Percentiles rank a stretch among this genome's conserved stretches.
These are phyloP conservation scores for Primulina huaijiensis DNA, from an alignment of 257 asterid genomes.

Conservation along the genomic window DNA sequence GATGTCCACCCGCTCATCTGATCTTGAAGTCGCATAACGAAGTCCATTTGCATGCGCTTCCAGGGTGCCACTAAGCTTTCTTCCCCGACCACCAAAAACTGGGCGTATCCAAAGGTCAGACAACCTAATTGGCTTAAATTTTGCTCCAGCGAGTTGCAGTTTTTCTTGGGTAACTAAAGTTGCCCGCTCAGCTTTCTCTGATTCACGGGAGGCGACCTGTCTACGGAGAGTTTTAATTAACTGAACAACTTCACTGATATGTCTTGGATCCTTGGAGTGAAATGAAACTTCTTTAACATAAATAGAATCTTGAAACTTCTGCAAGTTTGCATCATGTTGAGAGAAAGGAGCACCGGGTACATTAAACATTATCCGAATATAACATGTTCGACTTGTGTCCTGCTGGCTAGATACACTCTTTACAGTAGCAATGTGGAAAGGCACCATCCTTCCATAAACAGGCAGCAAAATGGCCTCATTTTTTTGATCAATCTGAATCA, in stretches of 20 bases:
- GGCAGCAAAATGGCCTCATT: slow-evolving; percentile 68
- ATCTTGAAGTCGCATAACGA: slow-evolving; percentile 62
- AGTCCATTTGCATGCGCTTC: slow-evolving; percentile 77
- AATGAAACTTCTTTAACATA: slow-evolving; percentile 61
- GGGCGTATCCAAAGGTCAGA: slow-evolving; percentile 76
- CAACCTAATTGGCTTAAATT: slow-evolving; percentile 63
- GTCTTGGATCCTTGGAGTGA: slow-evolving; percentile 73
- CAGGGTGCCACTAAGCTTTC: slow-evolving; percentile 54
- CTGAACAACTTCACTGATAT: slow-evolving; percentile 68
- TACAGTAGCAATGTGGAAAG: slow-evolving; percentile 67
- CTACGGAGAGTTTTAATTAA: slow-evolving; percentile 57
- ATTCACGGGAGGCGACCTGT: slow-evolving; percentile 65
- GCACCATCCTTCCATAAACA: slow-evolving; percentile 60
- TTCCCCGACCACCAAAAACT: slow-evolving; percentile 63
- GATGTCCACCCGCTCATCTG: slow-evolving; percentile 63
- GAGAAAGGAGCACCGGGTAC: slow-evolving; percentile 74
- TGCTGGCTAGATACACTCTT: slow-evolving; percentile 69
- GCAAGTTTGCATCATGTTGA: slow-evolving; percentile 52
- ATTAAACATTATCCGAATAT: slow-evolving; percentile 60
- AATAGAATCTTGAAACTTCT: slow-evolving; percentile 53
- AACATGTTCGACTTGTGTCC: slow-evolving; percentile 62
- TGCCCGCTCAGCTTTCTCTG: slow-evolving; percentile 80
- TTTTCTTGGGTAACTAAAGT: slow-evolving; percentile 68
- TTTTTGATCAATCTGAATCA: slow-evolving; percentile 75
- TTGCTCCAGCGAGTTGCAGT: slow-evolving; percentile 58